Evolutionary conservation across 2,329 filamentous ascomycete species (phyloP).

Genomic region (Blumeriella jaapii): DNA sequence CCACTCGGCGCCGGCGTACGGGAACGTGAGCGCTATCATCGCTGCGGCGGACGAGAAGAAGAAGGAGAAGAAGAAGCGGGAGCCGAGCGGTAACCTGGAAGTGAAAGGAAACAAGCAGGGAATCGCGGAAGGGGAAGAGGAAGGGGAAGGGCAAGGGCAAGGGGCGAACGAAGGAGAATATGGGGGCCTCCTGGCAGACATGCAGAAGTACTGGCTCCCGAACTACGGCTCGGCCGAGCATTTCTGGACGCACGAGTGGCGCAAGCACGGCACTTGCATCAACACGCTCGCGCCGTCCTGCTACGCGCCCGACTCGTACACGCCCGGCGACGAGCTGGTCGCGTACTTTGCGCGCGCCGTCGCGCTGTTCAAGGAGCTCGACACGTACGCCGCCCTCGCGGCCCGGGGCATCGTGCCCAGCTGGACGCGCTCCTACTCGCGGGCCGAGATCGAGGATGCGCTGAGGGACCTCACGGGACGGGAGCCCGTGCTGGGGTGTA

Average conservation of each 20-base stretch:
- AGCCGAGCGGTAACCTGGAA: too few relatives aligned
- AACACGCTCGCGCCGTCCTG: conserved; percentile 56
- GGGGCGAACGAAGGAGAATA: too few relatives aligned
- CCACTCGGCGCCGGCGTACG: conserved; percentile 48
- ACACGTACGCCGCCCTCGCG: conserved; percentile 29
- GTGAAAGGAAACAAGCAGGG: too few relatives aligned
- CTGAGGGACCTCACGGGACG: conserved; percentile 34
- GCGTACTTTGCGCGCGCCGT: conserved; percentile 12
- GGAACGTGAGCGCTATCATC: conserved; percentile 55
- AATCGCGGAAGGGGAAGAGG: too few relatives aligned
- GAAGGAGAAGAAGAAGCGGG: too few relatives aligned
- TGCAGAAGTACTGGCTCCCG: conserved; percentile 53
- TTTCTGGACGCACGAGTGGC: conserved; percentile 67
- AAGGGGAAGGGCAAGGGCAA: too few relatives aligned
- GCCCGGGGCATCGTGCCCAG: conserved; percentile 43
- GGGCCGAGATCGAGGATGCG: conserved; percentile 31
- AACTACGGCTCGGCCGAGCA: conserved; percentile 49
- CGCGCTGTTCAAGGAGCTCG: conserved; percentile 8
- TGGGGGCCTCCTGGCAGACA: conserved; percentile 54
- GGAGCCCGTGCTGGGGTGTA: conserved; percentile 35
- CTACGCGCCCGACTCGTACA: conserved; percentile 34
- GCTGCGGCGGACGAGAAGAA: too few relatives aligned
- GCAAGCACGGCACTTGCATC: conserved; percentile 64
- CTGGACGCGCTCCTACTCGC: conserved; percentile 29
- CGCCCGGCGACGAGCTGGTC: conserved; percentile 13